Evolutionary conservation across 1,284 basidiomycete species (phyloP).

Genomic region (Puccinia polysora): DNA sequence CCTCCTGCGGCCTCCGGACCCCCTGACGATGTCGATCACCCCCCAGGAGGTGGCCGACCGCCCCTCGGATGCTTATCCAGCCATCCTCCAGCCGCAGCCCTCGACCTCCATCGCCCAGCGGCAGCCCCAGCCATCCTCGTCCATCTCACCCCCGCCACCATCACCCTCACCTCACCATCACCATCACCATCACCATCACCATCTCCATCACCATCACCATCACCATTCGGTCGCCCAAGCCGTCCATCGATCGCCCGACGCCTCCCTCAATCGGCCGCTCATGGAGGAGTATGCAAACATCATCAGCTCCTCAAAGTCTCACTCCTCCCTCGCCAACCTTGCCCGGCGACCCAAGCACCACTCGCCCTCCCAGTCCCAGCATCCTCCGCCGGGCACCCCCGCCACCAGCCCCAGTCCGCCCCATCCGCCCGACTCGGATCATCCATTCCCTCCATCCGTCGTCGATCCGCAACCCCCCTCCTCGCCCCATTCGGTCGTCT

Average conservation of each 20-base stretch:
- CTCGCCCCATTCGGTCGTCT: too few relatives aligned
- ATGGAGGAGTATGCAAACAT: slow-evolving; percentile 2
- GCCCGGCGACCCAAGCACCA: background rate
- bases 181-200: background rate
- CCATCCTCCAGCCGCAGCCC: background rate
- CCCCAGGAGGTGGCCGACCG: background rate
- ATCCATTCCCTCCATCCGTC: too few relatives aligned
- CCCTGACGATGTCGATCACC: background rate
- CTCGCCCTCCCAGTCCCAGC: too few relatives aligned
- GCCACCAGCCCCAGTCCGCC: too few relatives aligned
- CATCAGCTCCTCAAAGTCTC: too few relatives aligned
- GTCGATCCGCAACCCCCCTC: too few relatives aligned
- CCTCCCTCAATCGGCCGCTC: too few relatives aligned
- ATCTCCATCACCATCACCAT: background rate
- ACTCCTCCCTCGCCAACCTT: too few relatives aligned
- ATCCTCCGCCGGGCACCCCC: too few relatives aligned
- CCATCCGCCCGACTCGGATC: too few relatives aligned
- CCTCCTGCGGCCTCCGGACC: too few relatives aligned
- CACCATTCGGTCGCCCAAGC: background rate
- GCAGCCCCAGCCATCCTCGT: background rate
- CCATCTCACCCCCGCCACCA: background rate
- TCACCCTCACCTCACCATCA: background rate
- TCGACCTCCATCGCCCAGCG: background rate
- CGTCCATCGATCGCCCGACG: background rate
- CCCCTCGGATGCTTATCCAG: background rate